phyloP scores from a whole-genome alignment of 2,329 filamentous ascomycete species.

The Pyrenophora tritici-repentis region DNA sequence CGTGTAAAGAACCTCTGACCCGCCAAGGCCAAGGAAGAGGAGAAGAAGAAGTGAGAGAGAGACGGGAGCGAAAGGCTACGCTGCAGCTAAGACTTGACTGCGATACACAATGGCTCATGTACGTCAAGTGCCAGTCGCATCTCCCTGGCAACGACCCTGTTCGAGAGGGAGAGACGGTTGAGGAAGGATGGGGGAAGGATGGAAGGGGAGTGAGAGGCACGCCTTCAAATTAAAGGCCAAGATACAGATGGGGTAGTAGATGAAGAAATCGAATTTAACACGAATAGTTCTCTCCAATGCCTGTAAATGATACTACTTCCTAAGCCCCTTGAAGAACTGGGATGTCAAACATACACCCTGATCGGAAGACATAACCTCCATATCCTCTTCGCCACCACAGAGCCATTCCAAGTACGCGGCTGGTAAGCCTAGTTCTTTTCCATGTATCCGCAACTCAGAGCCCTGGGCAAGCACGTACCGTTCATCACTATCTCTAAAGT shows the following conservation, averaged over 20 bases:
- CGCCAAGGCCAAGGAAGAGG: too few relatives aligned
- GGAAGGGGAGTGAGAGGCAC: too few relatives aligned
- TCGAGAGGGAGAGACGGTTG: slow-evolving; percentile 43
- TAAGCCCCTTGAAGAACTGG: slow-evolving; percentile 18
- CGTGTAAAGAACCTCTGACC: too few relatives aligned
- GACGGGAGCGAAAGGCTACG: slow-evolving; percentile 24
- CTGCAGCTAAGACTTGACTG: slow-evolving; percentile 52
- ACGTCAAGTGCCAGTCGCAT: slow-evolving; percentile 48
- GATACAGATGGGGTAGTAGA: too few relatives aligned
- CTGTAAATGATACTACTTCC: too few relatives aligned
- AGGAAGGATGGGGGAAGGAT: too few relatives aligned
- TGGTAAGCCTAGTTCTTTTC: slow-evolving; percentile 22
- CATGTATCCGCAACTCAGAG: slow-evolving; percentile 15
- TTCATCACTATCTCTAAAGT: slow-evolving; percentile 16
- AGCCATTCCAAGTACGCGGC: slow-evolving; percentile 26
- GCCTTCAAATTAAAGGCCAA: too few relatives aligned
- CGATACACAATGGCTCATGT: slow-evolving; percentile 52
- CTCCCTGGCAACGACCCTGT: slow-evolving; percentile 48
- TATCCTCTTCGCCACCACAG: slow-evolving; percentile 18
- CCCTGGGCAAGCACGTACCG: slow-evolving; percentile 19
- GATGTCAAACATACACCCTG: slow-evolving; percentile 21
- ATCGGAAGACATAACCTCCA: slow-evolving; percentile 14
- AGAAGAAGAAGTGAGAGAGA: too few relatives aligned
- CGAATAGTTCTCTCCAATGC: too few relatives aligned
- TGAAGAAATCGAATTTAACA: too few relatives aligned